Conservation (phyloP, 2,329 filamentous ascomycete species). For the Chrysoporthe deuterocubensis region DNA sequence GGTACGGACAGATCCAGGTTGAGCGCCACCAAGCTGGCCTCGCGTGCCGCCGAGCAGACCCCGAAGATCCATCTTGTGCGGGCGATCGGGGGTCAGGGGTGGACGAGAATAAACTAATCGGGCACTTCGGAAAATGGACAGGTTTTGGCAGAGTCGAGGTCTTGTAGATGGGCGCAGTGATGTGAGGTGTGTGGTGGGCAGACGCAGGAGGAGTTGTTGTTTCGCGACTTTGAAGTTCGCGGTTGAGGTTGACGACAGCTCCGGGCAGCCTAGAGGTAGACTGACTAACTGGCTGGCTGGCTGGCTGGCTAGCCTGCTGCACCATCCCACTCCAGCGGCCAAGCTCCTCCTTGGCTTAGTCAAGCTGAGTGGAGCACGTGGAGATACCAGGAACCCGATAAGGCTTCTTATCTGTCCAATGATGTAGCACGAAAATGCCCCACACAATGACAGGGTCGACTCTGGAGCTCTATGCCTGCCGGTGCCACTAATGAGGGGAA, state of each 20-base stretch:
- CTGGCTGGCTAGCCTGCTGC: background rate
- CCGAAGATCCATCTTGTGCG: conserved; percentile 80
- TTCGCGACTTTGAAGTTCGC: conserved; percentile 21
- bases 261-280: conserved; percentile 36
- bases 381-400: background rate
- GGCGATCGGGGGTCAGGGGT: conserved; percentile 24
- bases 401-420: background rate
- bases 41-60: conserved; percentile 77
- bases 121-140: background rate
- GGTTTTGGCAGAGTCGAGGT: background rate
- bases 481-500: too few relatives aligned
- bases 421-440: background rate
- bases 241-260: conserved; percentile 40
- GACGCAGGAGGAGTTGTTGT: background rate
- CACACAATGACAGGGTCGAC: background rate
- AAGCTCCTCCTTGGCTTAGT: background rate
- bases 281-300: background rate
- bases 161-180: background rate
- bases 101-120: conserved; percentile 28
- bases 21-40: conserved; percentile 67
- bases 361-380: background rate
- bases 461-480: background rate
- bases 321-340: background rate
- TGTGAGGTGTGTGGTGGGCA: background rate
- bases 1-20: conserved; percentile 63